Base-by-base conservation (phyloP, 768 basidiomycete genomes). In the Rhizopogon vinicolor region DNA sequence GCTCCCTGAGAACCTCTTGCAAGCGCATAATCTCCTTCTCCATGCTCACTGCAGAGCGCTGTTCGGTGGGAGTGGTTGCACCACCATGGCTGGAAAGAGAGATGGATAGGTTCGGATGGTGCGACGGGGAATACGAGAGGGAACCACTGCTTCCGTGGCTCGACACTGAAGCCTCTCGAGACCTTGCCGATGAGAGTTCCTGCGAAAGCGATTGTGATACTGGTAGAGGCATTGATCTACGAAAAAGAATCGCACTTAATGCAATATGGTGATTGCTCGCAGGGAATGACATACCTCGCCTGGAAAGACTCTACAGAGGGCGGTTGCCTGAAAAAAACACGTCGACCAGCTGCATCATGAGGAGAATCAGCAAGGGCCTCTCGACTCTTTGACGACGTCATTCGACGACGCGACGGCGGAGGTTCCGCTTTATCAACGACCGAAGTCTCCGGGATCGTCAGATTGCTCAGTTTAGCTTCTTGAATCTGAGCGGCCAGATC, bases 181-280 rank as follows among this genome's bases (percentile, higher is more conserved):
- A 90, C 67, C 86, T 87, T 75, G 75, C 89, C 78, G 87, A 93
- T 63, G 86, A 93, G 61, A 93, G 82, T 81, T 92, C 93, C 93
- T 98, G 94, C 78, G 94, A 95, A 64, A 96, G 86, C 80, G 94
- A 94, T 74, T 94, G 86, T 81, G 91, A 92, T 77, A 87, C 85
- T 72, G 93, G 93, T 75, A 91, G 91, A 76, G 90, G 92, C 62
- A 87, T 84, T 84, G 92, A 93, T 82, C 90, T 91, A 62, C 43
- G 25, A 51, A 54, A 59, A 54, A 57, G 56, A 49, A 49, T 41
- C 58, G 55, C 56, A 46, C 53, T 64, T 40, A 59, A 52, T 55
- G 51, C 58, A 61, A 63, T 40, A 50, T 37, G 48, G 55, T 44
- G 28, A 29, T 50, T 14, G 52, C 35, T 22, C 19, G 7, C 40